phyloP scores from a whole-genome alignment of 2,329 filamentous ascomycete species.

The Botrytis pseudocinerea region DNA sequence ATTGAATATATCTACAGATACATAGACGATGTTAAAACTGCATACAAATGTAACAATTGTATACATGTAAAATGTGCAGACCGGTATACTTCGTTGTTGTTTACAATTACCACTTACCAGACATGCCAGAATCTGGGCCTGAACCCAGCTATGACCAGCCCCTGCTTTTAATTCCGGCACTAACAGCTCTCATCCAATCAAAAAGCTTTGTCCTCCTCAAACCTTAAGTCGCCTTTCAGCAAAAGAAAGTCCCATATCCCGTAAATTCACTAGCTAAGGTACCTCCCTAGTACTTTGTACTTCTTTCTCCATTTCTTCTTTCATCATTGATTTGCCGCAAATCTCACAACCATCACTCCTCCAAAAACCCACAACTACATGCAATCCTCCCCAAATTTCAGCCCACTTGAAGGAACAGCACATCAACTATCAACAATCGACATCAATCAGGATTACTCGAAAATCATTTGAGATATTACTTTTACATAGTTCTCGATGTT shows the following conservation, averaged over 20 bases:
- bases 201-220: conserved; percentile 13
- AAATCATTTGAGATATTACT: background rate
- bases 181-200: background rate
- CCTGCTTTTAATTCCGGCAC: background rate
- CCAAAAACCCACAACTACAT: background rate
- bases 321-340: conserved; percentile 21
- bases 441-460: background rate
- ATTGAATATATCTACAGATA: background rate
- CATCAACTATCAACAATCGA: conserved; percentile 6
- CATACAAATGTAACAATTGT: background rate
- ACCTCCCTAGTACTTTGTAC: background rate
- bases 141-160: background rate
- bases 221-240: conserved; percentile 9
- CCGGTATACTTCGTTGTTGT: background rate
- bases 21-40: background rate
- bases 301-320: conserved; percentile 16
- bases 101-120: background rate
- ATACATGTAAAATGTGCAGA: background rate
- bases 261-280: background rate
- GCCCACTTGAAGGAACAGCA: background rate
- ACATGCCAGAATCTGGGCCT: background rate
- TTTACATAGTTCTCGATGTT: conserved; percentile 14
- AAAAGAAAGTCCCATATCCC: background rate
- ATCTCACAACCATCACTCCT: background rate
- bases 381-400: background rate